Evolutionary conservation across 2,329 filamentous ascomycete species (phyloP), one percentile per base, ranked within the genome.

Genomic region (Penicillium sp.): DNA sequence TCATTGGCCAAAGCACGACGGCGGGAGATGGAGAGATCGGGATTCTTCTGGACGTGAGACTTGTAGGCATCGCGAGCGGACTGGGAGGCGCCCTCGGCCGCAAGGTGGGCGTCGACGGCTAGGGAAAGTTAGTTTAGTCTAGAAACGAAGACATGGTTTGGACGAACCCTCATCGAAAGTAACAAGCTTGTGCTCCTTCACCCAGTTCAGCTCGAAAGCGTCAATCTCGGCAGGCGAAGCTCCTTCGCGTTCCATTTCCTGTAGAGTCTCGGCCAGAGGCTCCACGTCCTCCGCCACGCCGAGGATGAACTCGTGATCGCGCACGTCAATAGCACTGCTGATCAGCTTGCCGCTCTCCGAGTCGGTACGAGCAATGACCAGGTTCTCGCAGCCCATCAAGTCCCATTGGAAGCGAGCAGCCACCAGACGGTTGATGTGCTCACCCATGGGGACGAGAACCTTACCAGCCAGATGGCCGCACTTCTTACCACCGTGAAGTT

Each of bases 361-460:
- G 77, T 99, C 95, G 1, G 95, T 98, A 60, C 95, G 89, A 2
- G 95, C 95, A 73, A 99, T 95, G 45, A 98, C 87, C 4, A 98
- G 84, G 76, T 96, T 98, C 80, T 99, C 95, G 55, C 87, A 89
- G 51, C 94, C 95, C 94, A 99, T 98, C 69, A 97, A 84, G 72
- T 99, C 95, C 94, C 94, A 99, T 74, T 99, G 95, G 81, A 97
- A 97, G 61, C 95, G 89, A 3, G 94, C 89, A 1, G 95, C 93
- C 22, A 93, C 89, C 4, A 99, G 87, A 30, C 95, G 89, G 80
- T 97, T 97, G 82, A 98, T 96, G 81, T 99, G 95, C 76, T 98
- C 95, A 62, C 93, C 91, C 0, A 93, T 87, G 0, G 95, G 94
- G 2, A 98, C 95, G 8, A 99, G 83, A 1, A 98, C 95, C 77